Conservation (phyloP, 2,329 filamentous ascomycete genomes). For the Xylariales sp. region DNA sequence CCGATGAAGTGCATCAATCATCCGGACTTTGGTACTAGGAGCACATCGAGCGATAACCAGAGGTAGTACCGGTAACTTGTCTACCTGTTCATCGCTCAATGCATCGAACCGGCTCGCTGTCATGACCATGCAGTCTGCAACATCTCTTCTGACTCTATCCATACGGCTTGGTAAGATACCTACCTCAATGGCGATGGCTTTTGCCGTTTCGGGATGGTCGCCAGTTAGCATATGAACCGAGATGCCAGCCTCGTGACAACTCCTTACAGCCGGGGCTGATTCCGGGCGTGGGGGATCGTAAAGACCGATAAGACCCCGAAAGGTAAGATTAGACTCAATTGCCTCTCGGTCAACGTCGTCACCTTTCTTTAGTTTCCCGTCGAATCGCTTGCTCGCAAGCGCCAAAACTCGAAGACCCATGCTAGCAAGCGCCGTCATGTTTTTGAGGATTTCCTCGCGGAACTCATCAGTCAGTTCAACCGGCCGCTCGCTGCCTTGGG, state of each 20-base stretch:
- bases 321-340: conserved; percentile 70
- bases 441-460: conserved; percentile 64
- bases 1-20: conserved; percentile 78
- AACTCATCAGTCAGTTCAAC: conserved; percentile 60
- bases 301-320: conserved; percentile 75
- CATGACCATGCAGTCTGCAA: conserved; percentile 71
- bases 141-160: conserved; percentile 63
- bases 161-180: conserved; percentile 71
- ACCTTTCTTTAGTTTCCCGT: conserved; percentile 57
- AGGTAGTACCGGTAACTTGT: conserved; percentile 71
- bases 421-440: conserved; percentile 71
- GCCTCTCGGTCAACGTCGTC: conserved; percentile 62
- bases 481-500: conserved; percentile 49
- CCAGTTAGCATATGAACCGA: conserved; percentile 76
- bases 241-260: conserved; percentile 72
- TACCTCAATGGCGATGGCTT: conserved; percentile 71
- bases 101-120: conserved; percentile 73
- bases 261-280: conserved; percentile 68
- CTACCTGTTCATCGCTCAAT: conserved; percentile 71
- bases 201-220: conserved; percentile 72
- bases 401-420: conserved; percentile 73
- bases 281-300: conserved; percentile 78
- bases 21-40: conserved; percentile 77
- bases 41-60: conserved; percentile 77
- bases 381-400: conserved; percentile 63